These are phyloP conservation scores for Ogataea parapolymorpha DNA, from an alignment of 805 yeast genomes.

Conservation along the genomic window DNA sequence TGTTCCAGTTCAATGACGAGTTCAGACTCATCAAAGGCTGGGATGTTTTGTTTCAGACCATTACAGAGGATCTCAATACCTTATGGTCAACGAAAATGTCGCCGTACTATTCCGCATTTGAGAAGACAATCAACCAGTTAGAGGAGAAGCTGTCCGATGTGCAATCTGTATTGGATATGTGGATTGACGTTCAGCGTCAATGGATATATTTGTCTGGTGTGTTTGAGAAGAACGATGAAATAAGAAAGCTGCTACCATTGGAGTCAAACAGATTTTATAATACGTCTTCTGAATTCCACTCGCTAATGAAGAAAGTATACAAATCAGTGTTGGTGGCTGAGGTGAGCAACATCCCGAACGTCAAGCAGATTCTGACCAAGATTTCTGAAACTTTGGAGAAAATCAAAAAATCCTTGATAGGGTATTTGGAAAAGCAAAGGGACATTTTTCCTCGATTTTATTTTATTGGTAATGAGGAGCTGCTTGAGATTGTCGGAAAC, in stretches of 20 bases:
- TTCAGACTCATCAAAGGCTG: conserved; percentile 63
- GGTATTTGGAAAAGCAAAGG: conserved; percentile 78
- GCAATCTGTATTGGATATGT: conserved; percentile 52
- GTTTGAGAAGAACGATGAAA: conserved; percentile 57
- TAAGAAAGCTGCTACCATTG: conserved; percentile 59
- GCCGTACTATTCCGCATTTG: conserved; percentile 55
- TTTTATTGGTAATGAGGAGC: conserved; percentile 87
- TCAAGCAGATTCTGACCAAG: conserved; percentile 45
- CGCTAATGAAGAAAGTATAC: conserved; percentile 46
- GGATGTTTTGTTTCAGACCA: conserved; percentile 55
- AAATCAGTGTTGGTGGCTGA: conserved; percentile 54
- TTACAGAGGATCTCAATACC: conserved; percentile 58
- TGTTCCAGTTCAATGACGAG: conserved; percentile 49
- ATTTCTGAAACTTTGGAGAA: conserved; percentile 52
- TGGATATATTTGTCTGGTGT: conserved; percentile 87
- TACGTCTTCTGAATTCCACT: conserved; percentile 58
- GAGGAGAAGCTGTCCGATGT: conserved; percentile 54
- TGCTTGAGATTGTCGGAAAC: conserved; percentile 77
- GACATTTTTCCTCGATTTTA: conserved; percentile 75
- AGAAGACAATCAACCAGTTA: conserved; percentile 51
- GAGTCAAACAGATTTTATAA: conserved; percentile 67
- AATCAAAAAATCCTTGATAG: conserved; percentile 64
- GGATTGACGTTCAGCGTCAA: conserved; percentile 85
- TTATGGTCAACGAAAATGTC: conserved; percentile 72
- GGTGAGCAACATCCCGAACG: conserved; percentile 45